phyloP scores from a whole-genome alignment of 352 stramenopile species.

The Globisporangium paddicum region DNA sequence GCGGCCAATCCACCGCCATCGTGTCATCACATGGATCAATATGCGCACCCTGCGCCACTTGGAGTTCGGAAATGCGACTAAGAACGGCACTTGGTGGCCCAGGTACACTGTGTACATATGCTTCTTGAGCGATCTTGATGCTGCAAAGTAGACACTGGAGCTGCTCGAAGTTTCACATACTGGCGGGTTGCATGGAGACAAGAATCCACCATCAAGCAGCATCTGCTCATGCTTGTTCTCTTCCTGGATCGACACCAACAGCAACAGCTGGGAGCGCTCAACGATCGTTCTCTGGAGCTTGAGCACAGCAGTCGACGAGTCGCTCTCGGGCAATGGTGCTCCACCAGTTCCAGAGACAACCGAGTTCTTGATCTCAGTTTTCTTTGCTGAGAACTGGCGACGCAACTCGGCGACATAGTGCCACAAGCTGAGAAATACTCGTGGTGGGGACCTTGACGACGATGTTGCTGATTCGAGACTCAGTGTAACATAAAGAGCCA shows the following conservation, averaged over 20 bases:
- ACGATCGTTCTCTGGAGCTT: constrained; percentile 25
- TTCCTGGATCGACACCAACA: constrained; percentile 23
- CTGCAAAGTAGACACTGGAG: constrained; percentile 8
- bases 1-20: constrained; percentile 27
- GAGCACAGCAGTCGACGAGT: background rate
- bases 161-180: constrained; percentile 15
- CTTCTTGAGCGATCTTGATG: constrained; percentile 14
- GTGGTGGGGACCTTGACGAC: constrained; percentile 14
- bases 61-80: constrained; percentile 35
- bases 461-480: background rate
- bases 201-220: constrained; percentile 25
- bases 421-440: constrained; percentile 36
- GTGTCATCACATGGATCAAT: constrained; percentile 28
- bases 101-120: constrained; percentile 29
- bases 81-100: constrained; percentile 25
- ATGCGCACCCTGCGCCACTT: constrained; percentile 41
- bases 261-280: constrained; percentile 40
- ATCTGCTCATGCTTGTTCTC: constrained; percentile 27
- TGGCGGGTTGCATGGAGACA: constrained; percentile 29
- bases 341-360: background rate
- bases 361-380: constrained; percentile 38
- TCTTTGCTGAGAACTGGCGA: constrained; percentile 31
- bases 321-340: background rate
- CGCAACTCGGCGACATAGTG: constrained; percentile 45
- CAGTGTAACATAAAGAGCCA: constrained; percentile 31